A percentile compares a stretch with the other conserved stretches of the same genome.
phyloP scores from a whole-genome alignment of 176 grass and related monocot species.

The Ensete glaucum region DNA sequence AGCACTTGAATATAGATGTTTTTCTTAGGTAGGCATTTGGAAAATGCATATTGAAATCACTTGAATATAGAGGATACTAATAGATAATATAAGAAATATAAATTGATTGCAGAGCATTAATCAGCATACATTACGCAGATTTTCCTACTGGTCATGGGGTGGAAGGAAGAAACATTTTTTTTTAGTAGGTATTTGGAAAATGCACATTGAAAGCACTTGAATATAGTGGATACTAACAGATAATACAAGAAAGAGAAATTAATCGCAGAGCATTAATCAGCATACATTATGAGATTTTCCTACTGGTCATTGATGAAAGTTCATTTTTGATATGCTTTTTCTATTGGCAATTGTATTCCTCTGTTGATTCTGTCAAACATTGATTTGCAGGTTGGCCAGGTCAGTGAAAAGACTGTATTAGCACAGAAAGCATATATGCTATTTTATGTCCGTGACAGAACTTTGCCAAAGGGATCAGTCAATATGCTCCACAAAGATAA shows the following conservation, averaged over 20 bases:
- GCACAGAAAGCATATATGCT: constrained; percentile 90
- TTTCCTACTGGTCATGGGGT: neutral
- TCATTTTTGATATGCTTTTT: neutral
- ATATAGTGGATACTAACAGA: neutral
- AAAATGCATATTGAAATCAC: neutral
- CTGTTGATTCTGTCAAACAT: constrained; percentile 10
- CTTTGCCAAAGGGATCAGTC: constrained; percentile 24
- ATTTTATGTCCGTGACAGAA: constrained; percentile 91
- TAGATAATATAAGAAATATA: too few species aligned
- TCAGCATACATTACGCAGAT: neutral
- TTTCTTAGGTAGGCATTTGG: neutral
- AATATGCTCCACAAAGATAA: constrained; percentile 25
- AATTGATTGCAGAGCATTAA: neutral
- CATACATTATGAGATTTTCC: neutral
- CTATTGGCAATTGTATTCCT: neutral
- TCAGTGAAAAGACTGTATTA: constrained; percentile 75
- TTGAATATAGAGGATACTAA: neutral
- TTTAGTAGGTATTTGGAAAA: neutral
- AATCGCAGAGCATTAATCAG: neutral
- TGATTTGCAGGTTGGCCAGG: constrained; percentile 66
- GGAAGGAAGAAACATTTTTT: too few species aligned
- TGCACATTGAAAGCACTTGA: neutral
- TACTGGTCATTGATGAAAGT: neutral
- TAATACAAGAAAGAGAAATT: neutral
- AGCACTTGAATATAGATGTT: too few species aligned